Evolutionary conservation across 2,329 filamentous ascomycete genomes (phyloP).

Genomic region (Dothiorella sarmentorum): DNA sequence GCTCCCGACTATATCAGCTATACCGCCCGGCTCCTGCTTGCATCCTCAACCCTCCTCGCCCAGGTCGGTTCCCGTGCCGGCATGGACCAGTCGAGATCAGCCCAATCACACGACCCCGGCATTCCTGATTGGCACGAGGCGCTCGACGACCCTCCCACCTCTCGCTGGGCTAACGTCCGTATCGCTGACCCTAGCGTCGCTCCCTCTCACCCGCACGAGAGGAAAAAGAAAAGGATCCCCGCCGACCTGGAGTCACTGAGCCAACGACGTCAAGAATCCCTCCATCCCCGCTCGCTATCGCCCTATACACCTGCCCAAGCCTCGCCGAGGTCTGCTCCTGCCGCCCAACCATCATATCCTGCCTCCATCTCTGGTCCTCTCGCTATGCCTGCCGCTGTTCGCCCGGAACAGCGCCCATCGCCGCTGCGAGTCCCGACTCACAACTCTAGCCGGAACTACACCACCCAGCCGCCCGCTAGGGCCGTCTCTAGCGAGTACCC

Average conservation of each 20-base stretch:
- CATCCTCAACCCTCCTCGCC: constrained; percentile 14
- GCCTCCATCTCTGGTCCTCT: not conserved
- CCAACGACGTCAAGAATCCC: not conserved
- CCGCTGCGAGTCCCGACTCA: not conserved
- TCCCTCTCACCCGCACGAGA: not conserved
- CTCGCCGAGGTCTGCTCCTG: not conserved
- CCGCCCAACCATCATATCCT: not conserved
- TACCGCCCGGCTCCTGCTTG: constrained; percentile 16
- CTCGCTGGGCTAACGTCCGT: constrained; percentile 7
- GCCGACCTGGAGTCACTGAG: constrained; percentile 1
- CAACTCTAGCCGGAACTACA: not conserved
- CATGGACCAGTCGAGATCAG: constrained; percentile 6
- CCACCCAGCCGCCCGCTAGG: not conserved
- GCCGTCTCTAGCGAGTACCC: constrained; percentile 1
- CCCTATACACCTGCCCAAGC: not conserved
- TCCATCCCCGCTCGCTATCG: not conserved
- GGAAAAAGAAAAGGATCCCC: not conserved
- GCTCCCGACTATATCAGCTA: constrained; percentile 18
- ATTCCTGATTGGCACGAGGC: not conserved
- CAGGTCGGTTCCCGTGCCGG: constrained; percentile 14
- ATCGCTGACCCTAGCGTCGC: not conserved
- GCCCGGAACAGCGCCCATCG: not conserved
- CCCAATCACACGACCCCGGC: not conserved
- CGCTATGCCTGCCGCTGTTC: not conserved
- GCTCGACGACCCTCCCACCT: not conserved